Conservation (phyloP, 2,329 filamentous ascomycete species). For the Thelonectria rubi region DNA sequence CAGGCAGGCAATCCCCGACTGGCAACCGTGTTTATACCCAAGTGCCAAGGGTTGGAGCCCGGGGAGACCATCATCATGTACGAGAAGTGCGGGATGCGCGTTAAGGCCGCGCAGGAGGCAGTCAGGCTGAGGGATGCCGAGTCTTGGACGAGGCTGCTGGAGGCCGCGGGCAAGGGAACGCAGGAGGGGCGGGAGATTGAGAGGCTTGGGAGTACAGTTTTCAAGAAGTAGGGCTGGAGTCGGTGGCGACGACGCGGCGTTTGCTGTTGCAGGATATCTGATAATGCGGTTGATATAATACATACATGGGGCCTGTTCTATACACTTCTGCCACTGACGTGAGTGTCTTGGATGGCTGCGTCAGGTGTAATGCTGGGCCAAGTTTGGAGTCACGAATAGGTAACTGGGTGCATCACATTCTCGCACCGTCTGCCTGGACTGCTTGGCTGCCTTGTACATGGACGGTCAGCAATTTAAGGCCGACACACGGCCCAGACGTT, state of each 20-base stretch:
- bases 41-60: constrained; percentile 77
- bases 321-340: too few relatives aligned
- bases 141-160: constrained; percentile 76
- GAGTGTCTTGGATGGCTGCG: neutral
- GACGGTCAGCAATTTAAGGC: neutral
- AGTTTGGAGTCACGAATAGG: too few relatives aligned
- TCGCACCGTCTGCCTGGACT: too few relatives aligned
- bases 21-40: constrained; percentile 84
- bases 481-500: constrained; percentile 7
- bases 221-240: constrained; percentile 53
- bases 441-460: neutral
- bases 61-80: constrained; percentile 88
- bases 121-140: constrained; percentile 81
- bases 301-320: neutral
- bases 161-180: constrained; percentile 75
- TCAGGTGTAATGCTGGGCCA: neutral
- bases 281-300: neutral
- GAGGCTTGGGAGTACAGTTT: constrained; percentile 70
- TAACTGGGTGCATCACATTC: too few relatives aligned
- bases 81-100: constrained; percentile 90
- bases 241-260: too few relatives aligned
- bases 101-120: constrained; percentile 92
- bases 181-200: constrained; percentile 81
- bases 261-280: neutral
- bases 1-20: constrained; percentile 90